Evolutionary conservation across 139 green algal species (phyloP), one percentile per base, ranked within the genome.

Genomic region (Picochlorum sp.): DNA sequence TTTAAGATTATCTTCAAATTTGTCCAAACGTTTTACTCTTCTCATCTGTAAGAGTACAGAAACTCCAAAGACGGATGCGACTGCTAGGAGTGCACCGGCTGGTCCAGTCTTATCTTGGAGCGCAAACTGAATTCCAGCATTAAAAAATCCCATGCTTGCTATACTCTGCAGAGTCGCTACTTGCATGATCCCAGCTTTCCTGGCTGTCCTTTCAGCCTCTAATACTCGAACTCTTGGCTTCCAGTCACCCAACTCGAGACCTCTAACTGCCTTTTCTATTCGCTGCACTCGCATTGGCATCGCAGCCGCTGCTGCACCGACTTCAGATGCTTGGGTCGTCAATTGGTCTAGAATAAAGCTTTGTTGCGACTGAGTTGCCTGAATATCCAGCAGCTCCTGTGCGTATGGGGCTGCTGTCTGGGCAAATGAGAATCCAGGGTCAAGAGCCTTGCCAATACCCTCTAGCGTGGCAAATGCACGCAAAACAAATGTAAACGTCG

Each of bases 401-500:
- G 83, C 83, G 37, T 89, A 90, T 32, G 85, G 85, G 35, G 70
- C 59, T 8, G 83, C 83, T 29, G 85, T 75, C 24, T 45, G 53
- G 1, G 33, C 55, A 70, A 93, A 91, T 51, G 75, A 77, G 72
- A 84, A 94, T 36, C 65, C 55, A 0, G 80, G 69, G 65, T 91
- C 74, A 18, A 92, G 68, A 3, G 68, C 65, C 67, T 88, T 89
- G 51, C 81, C 72, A 24, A 87, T 84, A 47, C 66, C 86, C 64
- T 94, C 85, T 22, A 94, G 76, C 2, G 81, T 89, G 44, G 79
- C 78, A 74, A 94, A 93, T 18, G 86, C 86, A 6, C 83, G 61
- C 64, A 94, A 78, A 63, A 92, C 81, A 66, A 94, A 94, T 5
- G 85, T 91, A 67, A 94, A 94, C 44, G 77, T 82, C 33, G 86